Percentiles rank a stretch among this genome's conserved stretches.
These are phyloP conservation scores for Serendipita indica DNA, from an alignment of 768 basidiomycete species.

Conservation along the genomic window DNA sequence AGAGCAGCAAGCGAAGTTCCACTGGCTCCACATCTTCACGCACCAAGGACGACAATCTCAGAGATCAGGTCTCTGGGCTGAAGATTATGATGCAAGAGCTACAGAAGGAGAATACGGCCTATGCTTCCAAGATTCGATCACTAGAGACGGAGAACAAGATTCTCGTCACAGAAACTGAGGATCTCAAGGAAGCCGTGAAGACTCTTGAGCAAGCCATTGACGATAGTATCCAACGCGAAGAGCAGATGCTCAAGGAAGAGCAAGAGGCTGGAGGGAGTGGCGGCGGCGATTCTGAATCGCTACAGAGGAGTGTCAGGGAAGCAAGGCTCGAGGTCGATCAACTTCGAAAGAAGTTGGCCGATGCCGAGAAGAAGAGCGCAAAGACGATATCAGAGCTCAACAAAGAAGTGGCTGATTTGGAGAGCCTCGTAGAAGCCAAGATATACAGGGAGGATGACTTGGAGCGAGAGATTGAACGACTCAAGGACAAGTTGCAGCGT, in stretches of 20 bases:
- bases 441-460: conserved; percentile 89
- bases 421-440: conserved; percentile 90
- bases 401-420: conserved; percentile 85
- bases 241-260: conserved; percentile 22
- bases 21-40: conserved; percentile 11
- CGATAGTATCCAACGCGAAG: conserved; percentile 38
- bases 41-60: conserved; percentile 28
- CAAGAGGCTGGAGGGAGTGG: not conserved
- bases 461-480: conserved; percentile 64
- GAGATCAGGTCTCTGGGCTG: conserved; percentile 66
- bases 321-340: conserved; percentile 14
- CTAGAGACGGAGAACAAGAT: conserved; percentile 64
- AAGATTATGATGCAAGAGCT: conserved; percentile 85
- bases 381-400: conserved; percentile 66
- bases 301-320: not conserved
- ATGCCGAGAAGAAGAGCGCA: conserved; percentile 61
- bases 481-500: conserved; percentile 46
- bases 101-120: conserved; percentile 58
- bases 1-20: not conserved
- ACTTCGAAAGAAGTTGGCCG: conserved; percentile 49
- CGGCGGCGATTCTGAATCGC: not conserved
- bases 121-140: conserved; percentile 50
- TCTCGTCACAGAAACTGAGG: conserved; percentile 48
- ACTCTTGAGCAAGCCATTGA: conserved; percentile 65
- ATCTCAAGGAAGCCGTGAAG: conserved; percentile 66